A percentile compares a stretch with the other conserved stretches of the same genome.
phyloP scores from a whole-genome alignment of 192 early-diverging fungal species.

The Dissophora ornata region DNA sequence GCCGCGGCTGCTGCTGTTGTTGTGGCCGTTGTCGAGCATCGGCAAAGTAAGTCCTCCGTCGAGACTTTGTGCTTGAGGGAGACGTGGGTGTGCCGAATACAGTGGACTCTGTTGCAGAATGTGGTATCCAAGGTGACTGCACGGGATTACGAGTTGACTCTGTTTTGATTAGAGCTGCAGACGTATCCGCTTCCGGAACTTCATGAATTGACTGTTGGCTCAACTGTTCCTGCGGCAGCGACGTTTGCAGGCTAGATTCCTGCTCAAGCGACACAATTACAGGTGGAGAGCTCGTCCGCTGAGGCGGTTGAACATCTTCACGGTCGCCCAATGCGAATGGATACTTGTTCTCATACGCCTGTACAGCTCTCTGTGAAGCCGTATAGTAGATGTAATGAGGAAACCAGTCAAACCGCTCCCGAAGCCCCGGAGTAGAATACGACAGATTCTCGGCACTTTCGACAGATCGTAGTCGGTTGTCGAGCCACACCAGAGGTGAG shows the following conservation, averaged over 20 bases:
- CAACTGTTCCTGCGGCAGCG: too few relatives aligned
- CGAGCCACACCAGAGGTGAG: slow-evolving; percentile 12
- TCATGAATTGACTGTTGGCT: too few relatives aligned
- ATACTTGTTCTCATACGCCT: slow-evolving; percentile 13
- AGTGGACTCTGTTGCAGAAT: neutral
- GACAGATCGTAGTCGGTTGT: slow-evolving; percentile 15
- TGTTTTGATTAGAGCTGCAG: too few relatives aligned
- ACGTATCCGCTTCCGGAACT: too few relatives aligned
- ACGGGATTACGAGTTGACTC: too few relatives aligned
- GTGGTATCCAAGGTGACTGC: neutral
- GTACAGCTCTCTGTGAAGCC: neutral
- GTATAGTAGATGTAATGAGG: slow-evolving; percentile 25
- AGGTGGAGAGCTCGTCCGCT: too few relatives aligned
- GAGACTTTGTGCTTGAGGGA: neutral
- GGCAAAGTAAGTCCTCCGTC: too few relatives aligned
- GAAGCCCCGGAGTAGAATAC: slow-evolving; percentile 10
- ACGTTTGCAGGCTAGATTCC: too few relatives aligned
- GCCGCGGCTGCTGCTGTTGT: neutral
- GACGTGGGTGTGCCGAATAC: neutral
- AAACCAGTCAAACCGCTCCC: slow-evolving; percentile 17
- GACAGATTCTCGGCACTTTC: slow-evolving; percentile 16
- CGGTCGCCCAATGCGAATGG: neutral
- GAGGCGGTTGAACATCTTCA: neutral
- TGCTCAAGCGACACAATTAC: too few relatives aligned
- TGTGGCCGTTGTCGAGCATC: neutral